phyloP scores from a whole-genome alignment of 1,284 basidiomycete genomes.

The Apiotrichum sp. region DNA sequence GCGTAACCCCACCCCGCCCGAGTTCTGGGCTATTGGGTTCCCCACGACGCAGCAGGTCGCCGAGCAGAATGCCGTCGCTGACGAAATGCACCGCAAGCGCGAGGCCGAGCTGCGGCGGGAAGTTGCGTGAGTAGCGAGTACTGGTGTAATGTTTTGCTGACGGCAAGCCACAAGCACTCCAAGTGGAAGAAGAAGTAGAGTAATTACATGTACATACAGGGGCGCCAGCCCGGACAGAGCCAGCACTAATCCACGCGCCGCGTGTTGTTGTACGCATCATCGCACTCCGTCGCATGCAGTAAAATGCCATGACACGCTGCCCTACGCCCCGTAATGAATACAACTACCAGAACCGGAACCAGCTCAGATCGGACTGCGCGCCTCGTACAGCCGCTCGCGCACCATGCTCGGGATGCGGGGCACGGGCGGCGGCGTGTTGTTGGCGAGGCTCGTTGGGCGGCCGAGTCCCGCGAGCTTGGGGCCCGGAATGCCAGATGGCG shows the following conservation, averaged over 20 bases:
- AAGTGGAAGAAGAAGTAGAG: conserved; percentile 35
- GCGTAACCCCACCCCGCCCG: conserved; percentile 69
- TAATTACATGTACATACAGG: too few species aligned
- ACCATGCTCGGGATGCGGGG: background rate
- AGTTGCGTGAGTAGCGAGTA: conserved; percentile 30
- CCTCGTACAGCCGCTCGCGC: too few species aligned
- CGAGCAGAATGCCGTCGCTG: conserved; percentile 65
- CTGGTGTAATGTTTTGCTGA: conserved; percentile 1
- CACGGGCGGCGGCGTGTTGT: conserved; percentile 11
- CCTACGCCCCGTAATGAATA: too few species aligned
- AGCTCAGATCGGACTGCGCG: too few species aligned
- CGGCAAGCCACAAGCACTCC: conserved; percentile 28
- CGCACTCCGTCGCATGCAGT: too few species aligned
- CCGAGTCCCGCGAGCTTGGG: background rate
- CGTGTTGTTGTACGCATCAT: too few species aligned
- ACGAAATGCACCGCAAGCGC: conserved; percentile 56
- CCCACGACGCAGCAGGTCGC: conserved; percentile 72
- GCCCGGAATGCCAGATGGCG: conserved; percentile 28
- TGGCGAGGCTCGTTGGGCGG: background rate
- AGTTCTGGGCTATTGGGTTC: conserved; percentile 74
- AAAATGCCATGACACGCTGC: too few species aligned
- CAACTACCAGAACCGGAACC: too few species aligned
- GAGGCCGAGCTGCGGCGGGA: conserved; percentile 52
- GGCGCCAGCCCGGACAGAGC: too few species aligned
- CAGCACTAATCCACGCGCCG: too few species aligned